These are phyloP conservation scores for Grosmannia serpens DNA, from an alignment of 2,329 filamentous ascomycete species.

Conservation along the genomic window DNA sequence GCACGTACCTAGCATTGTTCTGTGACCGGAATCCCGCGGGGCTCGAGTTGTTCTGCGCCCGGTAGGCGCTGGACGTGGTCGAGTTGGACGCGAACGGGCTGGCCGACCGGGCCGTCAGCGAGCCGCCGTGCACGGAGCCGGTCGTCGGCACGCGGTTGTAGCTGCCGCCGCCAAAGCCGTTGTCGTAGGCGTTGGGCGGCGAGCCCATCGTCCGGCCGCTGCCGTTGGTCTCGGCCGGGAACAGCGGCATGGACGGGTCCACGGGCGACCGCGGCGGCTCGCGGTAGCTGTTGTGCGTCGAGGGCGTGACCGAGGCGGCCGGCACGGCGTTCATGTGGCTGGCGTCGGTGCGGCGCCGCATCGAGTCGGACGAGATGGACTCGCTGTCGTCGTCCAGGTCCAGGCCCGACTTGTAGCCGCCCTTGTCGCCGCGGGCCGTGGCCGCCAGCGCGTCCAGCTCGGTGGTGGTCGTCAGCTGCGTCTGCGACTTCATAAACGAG, in stretches of 20 bases:
- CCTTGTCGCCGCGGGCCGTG: conserved; percentile 67
- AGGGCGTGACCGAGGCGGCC: conserved; percentile 13
- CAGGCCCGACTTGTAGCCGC: conserved; percentile 44
- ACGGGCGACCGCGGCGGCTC: conserved; percentile 32
- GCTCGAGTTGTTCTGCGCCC: conserved; percentile 28
- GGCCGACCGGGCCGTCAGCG: conserved; percentile 11
- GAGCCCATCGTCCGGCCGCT: conserved; percentile 17
- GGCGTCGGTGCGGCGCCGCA: conserved; percentile 29
- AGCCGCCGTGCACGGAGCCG: background rate
- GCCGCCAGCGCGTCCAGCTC: conserved; percentile 75
- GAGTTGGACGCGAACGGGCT: conserved; percentile 13
- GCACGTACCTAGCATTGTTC: conserved; percentile 26
- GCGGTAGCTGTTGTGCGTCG: conserved; percentile 10
- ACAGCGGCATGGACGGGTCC: conserved; percentile 38
- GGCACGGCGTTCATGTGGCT: conserved; percentile 11
- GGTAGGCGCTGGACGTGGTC: conserved; percentile 5
- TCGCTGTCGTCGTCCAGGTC: conserved; percentile 64
- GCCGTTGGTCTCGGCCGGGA: conserved; percentile 27
- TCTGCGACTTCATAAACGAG: conserved; percentile 83
- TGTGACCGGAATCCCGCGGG: conserved; percentile 15
- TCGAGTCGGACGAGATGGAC: conserved; percentile 50
- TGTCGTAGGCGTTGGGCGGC: conserved; percentile 11
- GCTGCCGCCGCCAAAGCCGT: conserved; percentile 2
- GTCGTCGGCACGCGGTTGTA: background rate
- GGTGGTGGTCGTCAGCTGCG: conserved; percentile 56